Base-by-base conservation (phyloP, 345 rosid genomes). In the Garcia nutans region DNA sequence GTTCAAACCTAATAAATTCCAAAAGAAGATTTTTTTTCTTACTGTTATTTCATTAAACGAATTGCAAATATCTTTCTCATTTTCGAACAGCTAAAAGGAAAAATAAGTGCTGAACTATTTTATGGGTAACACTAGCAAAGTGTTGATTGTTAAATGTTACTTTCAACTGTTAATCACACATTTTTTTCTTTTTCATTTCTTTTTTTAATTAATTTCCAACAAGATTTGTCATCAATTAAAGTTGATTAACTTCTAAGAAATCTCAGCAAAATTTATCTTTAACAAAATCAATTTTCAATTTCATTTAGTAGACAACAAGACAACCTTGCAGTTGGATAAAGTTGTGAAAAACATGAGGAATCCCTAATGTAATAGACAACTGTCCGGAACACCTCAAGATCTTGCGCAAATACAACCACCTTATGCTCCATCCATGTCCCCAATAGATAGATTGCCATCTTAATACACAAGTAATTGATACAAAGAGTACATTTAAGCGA, bases 351-450 rank as follows among this genome's bases (percentile, higher is more conserved):
- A 28, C 26, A 61, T 2, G 22, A 58, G 24, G 65, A 61, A 15
- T 59, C 2, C 9, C 50, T 8, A 1, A 59, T 59, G 63, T 8
- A 12, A 28, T 11, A 10, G 19, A 61, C 23, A 61, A 61, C 37
- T 28, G 1, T 8, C 26, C 16, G 2, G 26, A 15, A 8, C 41
- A 10, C 19, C 31, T 31, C 24, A 61, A 67, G 10, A 9, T 37
- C 56, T 44, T 22, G 57, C 11, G 4, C 31, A 22, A 70, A 70
- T 44, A 23, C 56, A 22, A 28, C 23, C 56, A 26, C 17, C 45
- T 26, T 64, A 52, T 63, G 77, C 70, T 50, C 55, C 50, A 50
- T 45, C 68, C 28, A 23, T 22, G 44, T 71, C 65, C 57, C 33
- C 47, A 54, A 57, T 23, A 22, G 56, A 71, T 56, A 5, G 8